phyloP scores from a whole-genome alignment of 2,329 filamentous ascomycete species.

The Ophioceras dolichostomum region DNA sequence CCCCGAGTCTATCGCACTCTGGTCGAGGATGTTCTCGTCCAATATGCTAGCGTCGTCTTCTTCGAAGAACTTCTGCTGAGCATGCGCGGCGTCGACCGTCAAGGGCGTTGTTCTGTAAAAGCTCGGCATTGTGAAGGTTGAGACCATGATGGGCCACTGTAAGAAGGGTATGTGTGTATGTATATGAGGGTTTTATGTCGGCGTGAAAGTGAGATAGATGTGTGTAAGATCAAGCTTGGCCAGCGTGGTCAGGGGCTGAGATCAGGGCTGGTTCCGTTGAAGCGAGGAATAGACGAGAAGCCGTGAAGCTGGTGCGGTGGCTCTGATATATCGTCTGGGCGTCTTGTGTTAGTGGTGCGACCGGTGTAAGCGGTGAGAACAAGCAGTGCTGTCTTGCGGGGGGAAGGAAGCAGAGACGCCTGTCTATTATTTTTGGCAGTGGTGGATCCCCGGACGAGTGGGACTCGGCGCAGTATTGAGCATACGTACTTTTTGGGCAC shows the following conservation, averaged over 20 bases:
- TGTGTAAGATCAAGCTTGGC: not conserved
- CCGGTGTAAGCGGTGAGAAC: not conserved
- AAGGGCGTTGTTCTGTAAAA: constrained; percentile 37
- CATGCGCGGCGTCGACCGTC: constrained; percentile 39
- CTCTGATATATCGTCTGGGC: not conserved
- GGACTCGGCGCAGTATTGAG: not conserved
- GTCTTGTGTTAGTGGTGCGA: not conserved
- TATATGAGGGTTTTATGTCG: constrained; percentile 3
- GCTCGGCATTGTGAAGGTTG: constrained; percentile 36
- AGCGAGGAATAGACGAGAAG: constrained; percentile 9
- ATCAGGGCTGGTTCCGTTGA: constrained; percentile 1
- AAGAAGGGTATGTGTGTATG: constrained; percentile 6
- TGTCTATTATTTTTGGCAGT: constrained; percentile 10
- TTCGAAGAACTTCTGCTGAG: constrained; percentile 43
- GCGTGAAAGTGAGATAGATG: not conserved
- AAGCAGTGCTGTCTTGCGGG: not conserved
- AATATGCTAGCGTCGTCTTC: constrained; percentile 48
- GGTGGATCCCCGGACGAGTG: not conserved
- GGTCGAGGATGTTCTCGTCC: constrained; percentile 49
- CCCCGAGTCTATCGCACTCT: constrained; percentile 45
- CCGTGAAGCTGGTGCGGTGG: constrained; percentile 3
- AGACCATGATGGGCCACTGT: constrained; percentile 34
- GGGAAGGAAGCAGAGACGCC: not conserved
- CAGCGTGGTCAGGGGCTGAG: constrained; percentile 6
- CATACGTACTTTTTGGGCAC: not conserved